phyloP scores from a whole-genome alignment of 345 rosid species.

The Leavenworthia alabamica region DNA sequence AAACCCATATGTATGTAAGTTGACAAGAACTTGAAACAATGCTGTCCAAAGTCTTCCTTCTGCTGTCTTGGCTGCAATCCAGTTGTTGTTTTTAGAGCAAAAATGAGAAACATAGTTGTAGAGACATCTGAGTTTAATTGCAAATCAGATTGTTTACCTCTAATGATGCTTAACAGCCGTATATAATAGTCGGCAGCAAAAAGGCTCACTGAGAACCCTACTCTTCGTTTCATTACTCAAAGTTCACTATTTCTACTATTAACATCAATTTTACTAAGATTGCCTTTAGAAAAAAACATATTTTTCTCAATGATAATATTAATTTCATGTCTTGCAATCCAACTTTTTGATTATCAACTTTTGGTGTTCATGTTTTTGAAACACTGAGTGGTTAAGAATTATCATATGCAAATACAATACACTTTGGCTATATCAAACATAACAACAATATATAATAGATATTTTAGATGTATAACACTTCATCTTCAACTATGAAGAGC shows the following conservation, averaged over 20 bases:
- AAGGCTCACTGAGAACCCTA: constrained; percentile 51
- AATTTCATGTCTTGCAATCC: too few species aligned
- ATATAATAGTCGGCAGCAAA: constrained; percentile 67
- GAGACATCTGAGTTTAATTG: not conserved
- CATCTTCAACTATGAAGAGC: too few species aligned
- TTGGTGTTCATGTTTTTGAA: too few species aligned
- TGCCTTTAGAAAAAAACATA: not conserved
- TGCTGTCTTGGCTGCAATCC: constrained; percentile 75
- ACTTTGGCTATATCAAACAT: too few species aligned
- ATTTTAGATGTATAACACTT: too few species aligned
- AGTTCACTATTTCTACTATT: not conserved
- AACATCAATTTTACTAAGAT: constrained; percentile 2
- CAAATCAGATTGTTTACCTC: constrained; percentile 42
- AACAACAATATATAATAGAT: too few species aligned
- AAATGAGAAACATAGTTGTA: not conserved
- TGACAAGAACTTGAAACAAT: constrained; percentile 71
- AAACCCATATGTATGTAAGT: constrained; percentile 64
- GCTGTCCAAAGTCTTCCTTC: constrained; percentile 57
- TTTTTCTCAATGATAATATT: too few species aligned
- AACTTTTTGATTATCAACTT: too few species aligned
- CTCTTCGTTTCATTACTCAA: not conserved
- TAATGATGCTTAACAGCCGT: constrained; percentile 75
- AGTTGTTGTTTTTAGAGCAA: not conserved
- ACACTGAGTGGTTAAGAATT: too few species aligned
- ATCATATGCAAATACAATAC: too few species aligned